Evolutionary conservation across 1,139 yeast genomes (phyloP), one percentile per base, ranked within the genome.

Genomic region (Nakaseomyces sp.): DNA sequence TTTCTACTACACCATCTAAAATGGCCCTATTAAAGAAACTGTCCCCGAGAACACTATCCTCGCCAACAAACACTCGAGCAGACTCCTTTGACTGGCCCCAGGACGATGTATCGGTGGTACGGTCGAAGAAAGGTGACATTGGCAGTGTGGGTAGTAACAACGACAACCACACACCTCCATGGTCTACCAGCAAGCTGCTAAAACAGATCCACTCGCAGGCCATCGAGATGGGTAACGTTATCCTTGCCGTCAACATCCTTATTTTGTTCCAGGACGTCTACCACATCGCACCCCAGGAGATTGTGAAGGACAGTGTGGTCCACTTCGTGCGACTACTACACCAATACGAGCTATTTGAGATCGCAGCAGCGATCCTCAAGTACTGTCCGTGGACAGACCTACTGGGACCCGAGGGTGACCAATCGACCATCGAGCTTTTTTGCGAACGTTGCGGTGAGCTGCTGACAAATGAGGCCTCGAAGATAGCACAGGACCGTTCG

Each of bases 391-490:
- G 62, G 60, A 62, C 60, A 25, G 60, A 60, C 41, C 57, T 61
- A 12, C 40, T 58, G 41, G 56, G 55, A 10, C 47, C 52, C 2
- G 60, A 54, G 25, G 52, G 56, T 13, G 58, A 55, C 4, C 57
- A 58, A 38, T 58, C 86, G 0, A 71, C 75, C 18, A 64, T 84
- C 26, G 72, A 85, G 49, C 70, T 80, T 19, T 78, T 74, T 52
- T 89, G 97, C 60, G 77, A 77, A 37, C 68, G 71, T 50, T 89
- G 96, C 61, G 69, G 72, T 32, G 70, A 74, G 42, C 69, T 86
- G 5, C 66, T 88, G 13, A 65, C 77, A 4, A 87, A 86, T 58
- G 93, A 84, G 51, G 61, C 63, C 9, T 69, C 80, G 13, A 79
- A 77, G 55, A 67, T 18, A 8, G 24, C 5, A 5, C 38, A n/a